Conservation (phyloP, 768 basidiomycete genomes). For the Lentinula detonsa region DNA sequence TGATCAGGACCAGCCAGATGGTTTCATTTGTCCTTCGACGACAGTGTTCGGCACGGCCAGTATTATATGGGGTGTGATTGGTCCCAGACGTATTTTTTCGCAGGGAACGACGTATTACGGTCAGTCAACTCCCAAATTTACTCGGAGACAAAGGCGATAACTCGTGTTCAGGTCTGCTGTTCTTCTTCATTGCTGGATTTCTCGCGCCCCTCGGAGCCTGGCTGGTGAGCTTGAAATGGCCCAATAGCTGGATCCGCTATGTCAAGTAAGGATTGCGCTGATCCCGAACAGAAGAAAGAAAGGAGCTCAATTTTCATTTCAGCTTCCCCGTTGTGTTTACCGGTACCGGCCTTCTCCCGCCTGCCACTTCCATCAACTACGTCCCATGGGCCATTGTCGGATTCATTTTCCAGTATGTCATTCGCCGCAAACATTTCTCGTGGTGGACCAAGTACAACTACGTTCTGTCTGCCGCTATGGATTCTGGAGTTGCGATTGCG, state of each 20-base stretch:
- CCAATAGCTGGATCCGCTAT: constrained; percentile 54
- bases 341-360: constrained; percentile 56
- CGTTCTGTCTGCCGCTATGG: constrained; percentile 48
- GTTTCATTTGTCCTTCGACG: constrained; percentile 66
- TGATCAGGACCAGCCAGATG: constrained; percentile 41
- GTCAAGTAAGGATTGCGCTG: constrained; percentile 43
- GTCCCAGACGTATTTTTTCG: constrained; percentile 68
- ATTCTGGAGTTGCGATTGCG: constrained; percentile 44
- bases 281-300: not conserved
- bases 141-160: constrained; percentile 7
- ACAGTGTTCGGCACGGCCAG: constrained; percentile 76
- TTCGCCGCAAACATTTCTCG: constrained; percentile 53
- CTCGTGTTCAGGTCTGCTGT: constrained; percentile 36
- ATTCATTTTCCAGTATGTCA: constrained; percentile 48
- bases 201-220: constrained; percentile 52
- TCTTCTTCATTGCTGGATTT: constrained; percentile 78
- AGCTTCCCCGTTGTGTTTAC: constrained; percentile 55
- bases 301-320: not conserved
- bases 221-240: constrained; percentile 50
- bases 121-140: constrained; percentile 8
- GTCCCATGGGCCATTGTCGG: constrained; percentile 62
- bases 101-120: constrained; percentile 54
- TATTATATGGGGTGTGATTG: constrained; percentile 80
- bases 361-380: constrained; percentile 63
- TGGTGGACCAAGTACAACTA: constrained; percentile 73